These are phyloP conservation scores for Aspergillus sp. DNA, from an alignment of 2,329 filamentous ascomycete species.

Conservation along the genomic window DNA sequence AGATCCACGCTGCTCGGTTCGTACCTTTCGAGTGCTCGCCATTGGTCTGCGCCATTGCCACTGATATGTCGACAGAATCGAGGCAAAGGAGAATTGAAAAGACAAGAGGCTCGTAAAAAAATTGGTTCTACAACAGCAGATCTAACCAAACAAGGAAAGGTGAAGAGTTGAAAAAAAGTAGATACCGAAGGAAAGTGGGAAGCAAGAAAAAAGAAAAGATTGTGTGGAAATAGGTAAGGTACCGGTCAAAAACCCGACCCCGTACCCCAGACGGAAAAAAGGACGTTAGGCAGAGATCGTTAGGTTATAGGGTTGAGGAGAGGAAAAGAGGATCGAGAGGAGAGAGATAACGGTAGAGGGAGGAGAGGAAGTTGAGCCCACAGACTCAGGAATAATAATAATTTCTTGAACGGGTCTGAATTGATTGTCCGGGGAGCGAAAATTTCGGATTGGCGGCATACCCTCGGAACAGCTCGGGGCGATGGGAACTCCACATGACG, in stretches of 20 bases:
- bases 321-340: constrained; percentile 12
- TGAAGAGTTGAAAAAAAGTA: constrained; percentile 9
- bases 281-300: no score
- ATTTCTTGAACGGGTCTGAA: no score
- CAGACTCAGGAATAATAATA: not conserved
- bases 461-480: constrained; percentile 34
- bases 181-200: constrained; percentile 9
- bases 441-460: constrained; percentile 37
- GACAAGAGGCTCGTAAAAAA: constrained; percentile 1
- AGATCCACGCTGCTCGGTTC: not conserved
- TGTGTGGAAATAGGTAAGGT: constrained; percentile 24
- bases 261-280: constrained; percentile 24
- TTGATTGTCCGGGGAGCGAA: constrained; percentile 18
- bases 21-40: constrained; percentile 35
- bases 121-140: not conserved
- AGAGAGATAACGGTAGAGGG: constrained; percentile 8
- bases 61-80: constrained; percentile 5
- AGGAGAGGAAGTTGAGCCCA: constrained; percentile 14
- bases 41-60: constrained; percentile 34
- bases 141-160: constrained; percentile 10
- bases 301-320: not conserved
- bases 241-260: constrained; percentile 26
- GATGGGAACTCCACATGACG: constrained; percentile 11
- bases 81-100: constrained; percentile 6
- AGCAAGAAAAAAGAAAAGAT: constrained; percentile 17